Conservation (phyloP, 306 rosid species). For the Vigna hirtella region DNA sequence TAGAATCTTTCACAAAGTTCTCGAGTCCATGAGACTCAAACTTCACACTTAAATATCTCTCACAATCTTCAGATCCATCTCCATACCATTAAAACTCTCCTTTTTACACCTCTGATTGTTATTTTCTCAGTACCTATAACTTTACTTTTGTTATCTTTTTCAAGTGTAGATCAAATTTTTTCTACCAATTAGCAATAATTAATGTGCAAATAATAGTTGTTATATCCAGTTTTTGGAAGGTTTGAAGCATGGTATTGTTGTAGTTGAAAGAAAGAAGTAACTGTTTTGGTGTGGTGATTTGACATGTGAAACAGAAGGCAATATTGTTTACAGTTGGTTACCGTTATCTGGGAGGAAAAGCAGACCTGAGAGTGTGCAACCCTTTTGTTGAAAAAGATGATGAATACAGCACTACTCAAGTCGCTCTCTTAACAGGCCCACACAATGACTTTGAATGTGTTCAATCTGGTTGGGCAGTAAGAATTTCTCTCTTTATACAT, state of each 20-base stretch:
- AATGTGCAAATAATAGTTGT: too few relatives aligned
- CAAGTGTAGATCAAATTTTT: too few relatives aligned
- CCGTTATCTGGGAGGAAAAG: constrained; percentile 68
- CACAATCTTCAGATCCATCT: too few relatives aligned
- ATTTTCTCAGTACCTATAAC: too few relatives aligned
- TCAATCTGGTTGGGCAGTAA: constrained; percentile 78
- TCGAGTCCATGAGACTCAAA: too few relatives aligned
- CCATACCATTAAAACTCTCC: too few relatives aligned
- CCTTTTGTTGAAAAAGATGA: constrained; percentile 62
- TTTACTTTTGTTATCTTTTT: too few relatives aligned
- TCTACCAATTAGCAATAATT: too few relatives aligned
- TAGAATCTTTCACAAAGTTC: too few relatives aligned
- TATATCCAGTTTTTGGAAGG: background rate
- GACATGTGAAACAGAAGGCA: constrained; percentile 55
- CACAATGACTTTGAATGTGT: constrained; percentile 55
- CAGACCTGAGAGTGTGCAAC: constrained; percentile 55
- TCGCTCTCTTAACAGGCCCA: constrained; percentile 61
- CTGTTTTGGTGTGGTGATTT: constrained; percentile 15
- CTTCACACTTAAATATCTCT: too few relatives aligned
- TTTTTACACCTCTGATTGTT: too few relatives aligned
- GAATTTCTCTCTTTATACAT: background rate
- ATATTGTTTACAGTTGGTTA: constrained; percentile 52
- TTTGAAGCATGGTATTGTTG: background rate
- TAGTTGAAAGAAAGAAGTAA: constrained; percentile 23
- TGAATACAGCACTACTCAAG: constrained; percentile 68